Evolutionary conservation across 768 basidiomycete species (phyloP).

Genomic region (Serpula lacrymans): DNA sequence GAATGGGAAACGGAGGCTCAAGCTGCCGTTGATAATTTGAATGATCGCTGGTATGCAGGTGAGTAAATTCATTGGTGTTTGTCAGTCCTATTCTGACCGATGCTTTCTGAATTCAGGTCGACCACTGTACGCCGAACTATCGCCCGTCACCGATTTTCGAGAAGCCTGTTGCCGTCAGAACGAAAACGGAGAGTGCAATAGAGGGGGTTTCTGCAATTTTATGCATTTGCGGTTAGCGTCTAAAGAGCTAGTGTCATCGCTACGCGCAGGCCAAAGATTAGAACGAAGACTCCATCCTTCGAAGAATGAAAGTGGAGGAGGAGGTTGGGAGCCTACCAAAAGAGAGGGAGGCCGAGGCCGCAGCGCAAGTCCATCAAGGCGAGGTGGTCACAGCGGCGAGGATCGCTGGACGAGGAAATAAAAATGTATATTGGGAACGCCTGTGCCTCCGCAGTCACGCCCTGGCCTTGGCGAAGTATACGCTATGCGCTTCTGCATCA

Average conservation of each 20-base stretch:
- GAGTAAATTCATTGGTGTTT: constrained; percentile 1
- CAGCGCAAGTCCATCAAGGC: constrained; percentile 69
- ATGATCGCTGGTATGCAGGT: constrained; percentile 99
- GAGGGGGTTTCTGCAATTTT: constrained; percentile 98
- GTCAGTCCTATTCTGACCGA: background rate
- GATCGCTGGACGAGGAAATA: constrained; percentile 74
- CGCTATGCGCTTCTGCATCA: too few relatives aligned
- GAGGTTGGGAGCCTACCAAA: constrained; percentile 82
- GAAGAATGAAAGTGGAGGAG: constrained; percentile 61
- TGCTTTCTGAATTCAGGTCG: constrained; percentile 51
- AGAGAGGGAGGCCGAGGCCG: constrained; percentile 62
- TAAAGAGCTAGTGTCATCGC: constrained; percentile 72
- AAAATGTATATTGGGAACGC: too few relatives aligned
- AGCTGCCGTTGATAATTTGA: constrained; percentile 86
- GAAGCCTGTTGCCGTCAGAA: constrained; percentile 99
- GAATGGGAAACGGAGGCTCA: constrained; percentile 99
- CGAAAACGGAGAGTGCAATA: constrained; percentile 96
- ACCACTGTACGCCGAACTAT: constrained; percentile 94
- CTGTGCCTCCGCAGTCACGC: too few relatives aligned
- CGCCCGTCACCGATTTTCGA: constrained; percentile 97
- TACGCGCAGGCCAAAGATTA: constrained; percentile 79
- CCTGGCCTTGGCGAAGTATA: too few relatives aligned
- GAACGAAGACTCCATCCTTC: constrained; percentile 74
- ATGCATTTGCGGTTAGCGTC: constrained; percentile 94
- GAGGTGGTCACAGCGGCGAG: constrained; percentile 64